These are phyloP conservation scores for Litchi chinensis DNA, from an alignment of 345 rosid species.

Conservation along the genomic window DNA sequence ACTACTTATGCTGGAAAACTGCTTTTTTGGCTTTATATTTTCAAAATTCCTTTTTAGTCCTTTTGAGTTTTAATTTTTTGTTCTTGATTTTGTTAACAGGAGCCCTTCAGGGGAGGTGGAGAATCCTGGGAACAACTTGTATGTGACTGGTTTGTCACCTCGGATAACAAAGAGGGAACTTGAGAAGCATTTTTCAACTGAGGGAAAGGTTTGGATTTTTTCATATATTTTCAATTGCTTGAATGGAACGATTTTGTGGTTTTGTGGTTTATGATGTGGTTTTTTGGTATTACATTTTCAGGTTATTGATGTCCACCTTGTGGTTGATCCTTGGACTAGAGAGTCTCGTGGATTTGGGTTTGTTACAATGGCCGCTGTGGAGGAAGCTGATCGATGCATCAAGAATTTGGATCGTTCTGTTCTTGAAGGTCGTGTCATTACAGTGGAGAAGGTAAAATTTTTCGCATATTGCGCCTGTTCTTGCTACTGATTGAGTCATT, in stretches of 20 bases:
- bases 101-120: constrained; percentile 65
- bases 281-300: constrained; percentile 9
- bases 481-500: neutral
- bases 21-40: neutral
- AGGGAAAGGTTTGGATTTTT: constrained; percentile 64
- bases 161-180: constrained; percentile 74
- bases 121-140: constrained; percentile 91
- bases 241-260: neutral
- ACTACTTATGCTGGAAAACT: neutral
- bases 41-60: neutral
- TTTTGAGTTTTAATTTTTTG: neutral
- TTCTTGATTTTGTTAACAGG: constrained; percentile 37
- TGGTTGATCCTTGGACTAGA: constrained; percentile 93
- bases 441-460: constrained; percentile 83
- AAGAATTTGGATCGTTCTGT: constrained; percentile 73
- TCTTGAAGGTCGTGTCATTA: constrained; percentile 80
- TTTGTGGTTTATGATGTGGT: neutral
- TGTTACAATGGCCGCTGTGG: constrained; percentile 66
- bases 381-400: constrained; percentile 79
- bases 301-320: constrained; percentile 91
- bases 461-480: neutral
- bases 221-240: neutral
- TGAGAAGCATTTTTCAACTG: constrained; percentile 67
- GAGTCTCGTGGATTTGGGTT: constrained; percentile 96
- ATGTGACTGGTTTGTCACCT: constrained; percentile 90